phyloP scores from a whole-genome alignment of 139 green algal genomes.

The Chlorella sp. region DNA sequence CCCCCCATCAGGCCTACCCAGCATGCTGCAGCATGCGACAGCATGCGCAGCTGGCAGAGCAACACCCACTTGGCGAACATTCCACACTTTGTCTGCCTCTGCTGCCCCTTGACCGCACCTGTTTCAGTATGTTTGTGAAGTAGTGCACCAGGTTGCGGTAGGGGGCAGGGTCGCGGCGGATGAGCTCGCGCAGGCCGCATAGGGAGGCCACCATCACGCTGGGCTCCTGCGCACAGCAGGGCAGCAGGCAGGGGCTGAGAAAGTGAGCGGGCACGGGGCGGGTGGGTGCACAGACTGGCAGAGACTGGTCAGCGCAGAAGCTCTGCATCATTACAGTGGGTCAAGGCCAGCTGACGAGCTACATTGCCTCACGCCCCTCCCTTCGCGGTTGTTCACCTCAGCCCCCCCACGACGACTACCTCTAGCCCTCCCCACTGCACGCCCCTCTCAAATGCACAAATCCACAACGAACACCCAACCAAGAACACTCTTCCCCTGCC shows the following conservation, averaged over 20 bases:
- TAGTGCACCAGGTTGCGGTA: constrained; percentile 91
- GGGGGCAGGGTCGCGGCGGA: constrained; percentile 62
- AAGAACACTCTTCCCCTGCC: neutral
- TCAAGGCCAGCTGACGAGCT: too few relatives aligned
- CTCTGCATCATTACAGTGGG: too few relatives aligned
- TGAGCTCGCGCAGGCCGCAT: constrained; percentile 86
- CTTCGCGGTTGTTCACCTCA: too few relatives aligned
- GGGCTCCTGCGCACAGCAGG: constrained; percentile 88
- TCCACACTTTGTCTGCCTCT: neutral
- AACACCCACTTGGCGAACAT: neutral
- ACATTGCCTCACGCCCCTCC: too few relatives aligned
- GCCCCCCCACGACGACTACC: neutral
- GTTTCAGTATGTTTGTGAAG: constrained; percentile 96
- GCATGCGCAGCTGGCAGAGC: neutral
- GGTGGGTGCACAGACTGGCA: neutral
- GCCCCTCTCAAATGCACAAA: neutral
- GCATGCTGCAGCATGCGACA: neutral
- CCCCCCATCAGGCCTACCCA: neutral
- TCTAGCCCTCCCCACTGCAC: too few relatives aligned
- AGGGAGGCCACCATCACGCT: constrained; percentile 95
- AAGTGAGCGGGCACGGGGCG: neutral
- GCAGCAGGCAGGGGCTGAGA: neutral
- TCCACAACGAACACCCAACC: too few relatives aligned
- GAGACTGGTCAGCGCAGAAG: too few relatives aligned
- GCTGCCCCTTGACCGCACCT: constrained; percentile 55